Base-by-base conservation (phyloP, 2,329 filamentous ascomycete genomes). In the Fusarium decemcellulare region DNA sequence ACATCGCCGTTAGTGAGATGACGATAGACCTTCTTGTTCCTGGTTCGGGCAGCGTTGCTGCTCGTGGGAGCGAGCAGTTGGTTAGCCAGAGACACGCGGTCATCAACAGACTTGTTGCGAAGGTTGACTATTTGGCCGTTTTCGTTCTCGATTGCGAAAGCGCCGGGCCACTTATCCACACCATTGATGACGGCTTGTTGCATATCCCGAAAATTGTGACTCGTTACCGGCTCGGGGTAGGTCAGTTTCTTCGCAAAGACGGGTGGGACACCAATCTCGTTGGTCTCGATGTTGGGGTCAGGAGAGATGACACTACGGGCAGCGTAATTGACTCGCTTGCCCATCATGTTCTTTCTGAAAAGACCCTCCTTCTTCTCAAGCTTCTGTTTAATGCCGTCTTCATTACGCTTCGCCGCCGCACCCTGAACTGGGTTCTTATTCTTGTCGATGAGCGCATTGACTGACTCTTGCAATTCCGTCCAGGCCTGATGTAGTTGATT, bases 261-360 rank as follows among this genome's bases (percentile, higher is more conserved):
- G n/a, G 95, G 93, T 16, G 96, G 96, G 4, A 99, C 95, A 79
- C 96, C 96, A 71, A 99, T 98, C 81, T 99, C 96, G 79, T 97
- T 98, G 16, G 96, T 98, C 80, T 99, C 96, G 75, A 99, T 97
- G 77, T 98, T 99, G 4, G 96, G 96, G 77, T 99, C 96, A 0
- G 96, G 96, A 10, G 95, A 98, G 74, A 99, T 99, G 79, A 99
- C 96, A 87, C 93, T 97, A 79, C 96, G 92, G 39, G 96, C 96
- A 52, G 96, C 96, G 79, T 96, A 98, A 80, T 99, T 98, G 82
- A 99, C 96, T 85, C 96, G 94, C 86, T 99, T 99, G 65, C 96
- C 96, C 96, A 99, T 99, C 96, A 99, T 98, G 81, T 99, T 98
- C 85, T 97, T 98, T 74, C 96, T 88, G 85, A 99, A 99, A 32